These are phyloP conservation scores for Rhynchosporium secalis DNA, from an alignment of 2,329 filamentous ascomycete genomes.

Conservation along the genomic window DNA sequence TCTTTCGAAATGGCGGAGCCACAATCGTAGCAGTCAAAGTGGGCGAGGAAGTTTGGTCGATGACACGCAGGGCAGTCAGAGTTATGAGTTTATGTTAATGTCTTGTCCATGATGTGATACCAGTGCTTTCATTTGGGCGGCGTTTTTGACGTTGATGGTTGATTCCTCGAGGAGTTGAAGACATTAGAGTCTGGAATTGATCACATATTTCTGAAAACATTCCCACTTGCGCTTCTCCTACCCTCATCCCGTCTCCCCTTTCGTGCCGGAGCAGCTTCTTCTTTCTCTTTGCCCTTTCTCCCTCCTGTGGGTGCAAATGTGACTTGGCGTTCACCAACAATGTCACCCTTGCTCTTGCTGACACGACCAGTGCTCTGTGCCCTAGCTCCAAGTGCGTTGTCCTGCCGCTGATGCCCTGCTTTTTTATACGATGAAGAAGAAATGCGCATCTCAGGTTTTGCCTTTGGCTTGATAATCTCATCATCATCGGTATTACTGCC, in stretches of 20 bases:
- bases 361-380: slow-evolving; percentile 51
- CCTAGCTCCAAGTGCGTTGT: slow-evolving; percentile 58
- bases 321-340: slow-evolving; percentile 65
- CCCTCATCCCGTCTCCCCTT: slow-evolving; percentile 40
- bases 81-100: slow-evolving; percentile 22
- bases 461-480: slow-evolving; percentile 40
- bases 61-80: slow-evolving; percentile 25
- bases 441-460: slow-evolving; percentile 58
- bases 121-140: slow-evolving; percentile 9
- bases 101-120: slow-evolving; percentile 9
- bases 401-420: slow-evolving; percentile 52
- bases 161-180: slow-evolving; percentile 9
- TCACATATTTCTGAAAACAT: slow-evolving; percentile 54
- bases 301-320: slow-evolving; percentile 68
- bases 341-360: slow-evolving; percentile 49
- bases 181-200: slow-evolving; percentile 11
- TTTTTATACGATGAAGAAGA: slow-evolving; percentile 67
- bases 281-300: slow-evolving; percentile 50
- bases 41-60: slow-evolving; percentile 34
- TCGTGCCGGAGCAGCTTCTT: slow-evolving; percentile 29
- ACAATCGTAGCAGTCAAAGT: slow-evolving; percentile 36
- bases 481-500: slow-evolving; percentile 45
- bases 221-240: slow-evolving; percentile 73
- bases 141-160: slow-evolving; percentile 17
- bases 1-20: slow-evolving; percentile 39